Conservation (phyloP, 208 protist genomes). For the Trypanosoma theileri region DNA sequence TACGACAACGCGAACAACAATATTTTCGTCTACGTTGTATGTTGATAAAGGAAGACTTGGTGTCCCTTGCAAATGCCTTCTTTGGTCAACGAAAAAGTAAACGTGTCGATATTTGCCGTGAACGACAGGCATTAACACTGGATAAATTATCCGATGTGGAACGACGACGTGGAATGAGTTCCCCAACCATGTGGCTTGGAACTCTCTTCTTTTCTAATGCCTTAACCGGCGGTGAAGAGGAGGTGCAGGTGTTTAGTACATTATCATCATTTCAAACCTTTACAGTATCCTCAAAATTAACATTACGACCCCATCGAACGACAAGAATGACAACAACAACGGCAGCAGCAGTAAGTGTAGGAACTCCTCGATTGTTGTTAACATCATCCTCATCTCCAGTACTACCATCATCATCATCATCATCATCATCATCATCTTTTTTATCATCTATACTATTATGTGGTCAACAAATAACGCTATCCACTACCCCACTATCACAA, state of each 20-base stretch:
- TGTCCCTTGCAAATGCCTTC: constrained; percentile 47
- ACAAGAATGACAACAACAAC: not conserved
- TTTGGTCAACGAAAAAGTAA: constrained; percentile 53
- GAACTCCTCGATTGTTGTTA: constrained; percentile 21
- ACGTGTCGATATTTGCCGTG: constrained; percentile 3
- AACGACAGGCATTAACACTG: constrained; percentile 42
- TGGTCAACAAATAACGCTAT: too few relatives aligned
- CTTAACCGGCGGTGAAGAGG: constrained; percentile 63
- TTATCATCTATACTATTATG: too few relatives aligned
- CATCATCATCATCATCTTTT: too few relatives aligned
- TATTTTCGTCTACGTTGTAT: constrained; percentile 73
- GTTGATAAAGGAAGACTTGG: constrained; percentile 49
- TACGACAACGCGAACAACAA: constrained; percentile 14
- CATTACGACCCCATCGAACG: constrained; percentile 4
- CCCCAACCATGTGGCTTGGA: constrained; percentile 77
- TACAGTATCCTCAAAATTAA: constrained; percentile 37
- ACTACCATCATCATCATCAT: too few relatives aligned
- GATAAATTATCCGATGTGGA: constrained; percentile 58
- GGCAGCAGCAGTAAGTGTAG: constrained; percentile 16
- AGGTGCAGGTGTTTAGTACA: constrained; percentile 74
- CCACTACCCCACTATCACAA: not conserved
- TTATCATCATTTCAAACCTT: constrained; percentile 77
- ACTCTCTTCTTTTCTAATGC: constrained; percentile 61
- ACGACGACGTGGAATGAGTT: constrained; percentile 39
- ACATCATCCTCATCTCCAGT: too few relatives aligned